Percentiles rank a stretch among this genome's conserved stretches.
Conservation (phyloP, 176 grass and related monocot genomes). For the Tuctoria greenei region DNA sequence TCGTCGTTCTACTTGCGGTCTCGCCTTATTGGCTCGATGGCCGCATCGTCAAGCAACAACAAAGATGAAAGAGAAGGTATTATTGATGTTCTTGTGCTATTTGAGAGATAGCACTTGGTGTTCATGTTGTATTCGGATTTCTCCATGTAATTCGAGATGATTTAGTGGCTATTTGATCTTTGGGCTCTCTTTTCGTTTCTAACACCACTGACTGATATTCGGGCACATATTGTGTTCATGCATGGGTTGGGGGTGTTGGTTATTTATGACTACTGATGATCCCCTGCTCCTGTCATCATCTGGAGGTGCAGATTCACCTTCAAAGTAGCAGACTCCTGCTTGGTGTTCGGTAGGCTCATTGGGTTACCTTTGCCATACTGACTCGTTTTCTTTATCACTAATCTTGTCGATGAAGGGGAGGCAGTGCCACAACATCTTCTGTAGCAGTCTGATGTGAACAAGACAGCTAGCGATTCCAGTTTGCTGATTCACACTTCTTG, state of each 20-base stretch:
- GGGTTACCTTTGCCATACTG: constrained; percentile 51
- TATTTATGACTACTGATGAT: constrained; percentile 77
- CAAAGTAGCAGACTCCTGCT: constrained; percentile 33
- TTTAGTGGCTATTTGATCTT: no score
- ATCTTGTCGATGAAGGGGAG: constrained; percentile 52
- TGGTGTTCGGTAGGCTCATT: constrained; percentile 41
- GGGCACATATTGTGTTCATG: constrained; percentile 33
- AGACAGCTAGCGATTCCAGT: constrained; percentile 45
- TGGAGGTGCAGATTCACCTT: constrained; percentile 48
- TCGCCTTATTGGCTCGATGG: no score
- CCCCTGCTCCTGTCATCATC: constrained; percentile 55
- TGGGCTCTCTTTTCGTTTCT: no score
- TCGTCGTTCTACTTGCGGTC: no score
- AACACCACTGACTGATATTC: constrained; percentile 13
- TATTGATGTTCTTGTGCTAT: no score
- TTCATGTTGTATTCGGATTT: no score
- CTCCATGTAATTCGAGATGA: no score
- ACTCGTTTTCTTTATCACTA: constrained; percentile 61
- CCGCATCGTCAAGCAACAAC: no score
- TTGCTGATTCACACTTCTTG: constrained; percentile 68
- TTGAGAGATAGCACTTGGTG: no score
- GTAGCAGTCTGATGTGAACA: constrained; percentile 49
- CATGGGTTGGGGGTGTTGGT: constrained; percentile 38
- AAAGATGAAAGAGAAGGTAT: no score
- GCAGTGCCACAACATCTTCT: constrained; percentile 17